These are phyloP conservation scores for Jaltomata sinuosa DNA, from an alignment of 257 asterid species.

Conservation along the genomic window DNA sequence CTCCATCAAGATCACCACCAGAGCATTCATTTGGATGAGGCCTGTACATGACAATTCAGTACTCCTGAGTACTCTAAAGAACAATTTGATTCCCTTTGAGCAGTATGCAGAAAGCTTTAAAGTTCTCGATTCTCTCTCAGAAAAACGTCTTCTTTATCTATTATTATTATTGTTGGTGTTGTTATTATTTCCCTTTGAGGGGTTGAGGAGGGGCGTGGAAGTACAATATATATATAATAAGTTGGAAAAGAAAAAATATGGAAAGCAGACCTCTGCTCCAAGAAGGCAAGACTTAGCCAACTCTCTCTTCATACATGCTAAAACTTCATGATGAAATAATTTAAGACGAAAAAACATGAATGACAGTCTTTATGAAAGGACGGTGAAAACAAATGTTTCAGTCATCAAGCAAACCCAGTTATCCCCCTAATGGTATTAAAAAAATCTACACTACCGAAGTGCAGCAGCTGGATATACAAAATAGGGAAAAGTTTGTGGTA, in stretches of 20 bases:
- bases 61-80: not conserved
- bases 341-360: not conserved
- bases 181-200: not conserved
- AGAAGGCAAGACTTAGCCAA: not conserved
- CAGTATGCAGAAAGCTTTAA: not conserved
- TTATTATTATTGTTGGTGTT: not conserved
- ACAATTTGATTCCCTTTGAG: not conserved
- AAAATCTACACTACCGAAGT: not conserved
- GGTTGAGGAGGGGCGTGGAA: not conserved
- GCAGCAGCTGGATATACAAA: not conserved
- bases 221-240: not conserved
- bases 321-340: not conserved
- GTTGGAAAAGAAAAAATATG: not conserved
- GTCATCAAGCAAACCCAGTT: not conserved
- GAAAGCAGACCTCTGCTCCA: not conserved
- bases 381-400: not conserved
- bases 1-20: slow-evolving; percentile 99
- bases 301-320: not conserved
- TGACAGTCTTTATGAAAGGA: not conserved
- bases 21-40: slow-evolving; percentile 99
- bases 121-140: not conserved
- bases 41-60: slow-evolving; percentile 33
- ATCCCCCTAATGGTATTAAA: not conserved
- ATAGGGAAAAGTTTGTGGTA: not conserved
- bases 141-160: not conserved